These are phyloP conservation scores for Saccharomycopsis synnaedendra DNA, from an alignment of 805 yeast genomes.

Conservation along the genomic window DNA sequence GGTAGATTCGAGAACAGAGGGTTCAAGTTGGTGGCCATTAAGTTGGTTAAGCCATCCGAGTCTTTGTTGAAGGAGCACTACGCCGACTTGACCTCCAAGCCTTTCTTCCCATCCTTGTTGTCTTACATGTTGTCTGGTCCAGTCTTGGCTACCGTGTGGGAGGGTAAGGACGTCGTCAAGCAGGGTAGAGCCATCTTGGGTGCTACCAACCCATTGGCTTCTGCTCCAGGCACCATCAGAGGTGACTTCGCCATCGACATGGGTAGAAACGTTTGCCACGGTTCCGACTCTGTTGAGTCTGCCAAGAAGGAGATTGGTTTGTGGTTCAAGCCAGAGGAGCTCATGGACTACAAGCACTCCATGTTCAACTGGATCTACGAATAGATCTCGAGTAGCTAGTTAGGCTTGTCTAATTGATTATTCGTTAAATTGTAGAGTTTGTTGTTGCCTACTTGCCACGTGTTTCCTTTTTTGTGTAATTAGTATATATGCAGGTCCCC, in stretches of 20 bases:
- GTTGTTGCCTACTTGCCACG: too few species aligned
- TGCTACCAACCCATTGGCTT: slow-evolving; percentile 96
- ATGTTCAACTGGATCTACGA: slow-evolving; percentile 89
- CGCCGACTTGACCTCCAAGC: slow-evolving; percentile 89
- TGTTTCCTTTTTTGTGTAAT: too few species aligned
- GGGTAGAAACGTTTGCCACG: slow-evolving; percentile 99
- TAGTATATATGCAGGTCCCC: too few species aligned
- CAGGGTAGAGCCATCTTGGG: slow-evolving; percentile 97
- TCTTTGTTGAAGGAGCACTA: slow-evolving; percentile 84
- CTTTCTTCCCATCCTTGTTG: slow-evolving; percentile 95
- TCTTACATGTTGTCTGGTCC: slow-evolving; percentile 98
- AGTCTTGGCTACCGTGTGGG: slow-evolving; percentile 98
- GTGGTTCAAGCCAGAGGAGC: slow-evolving; percentile 98
- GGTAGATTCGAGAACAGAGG: slow-evolving; percentile 96
- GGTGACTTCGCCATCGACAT: slow-evolving; percentile 97
- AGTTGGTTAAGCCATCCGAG: slow-evolving; percentile 83
- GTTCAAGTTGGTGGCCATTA: slow-evolving; percentile 92
- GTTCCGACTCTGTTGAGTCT: slow-evolving; percentile 97
- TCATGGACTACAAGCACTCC: slow-evolving; percentile 84
- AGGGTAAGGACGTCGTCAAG: slow-evolving; percentile 98
- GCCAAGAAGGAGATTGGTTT: slow-evolving; percentile 92
- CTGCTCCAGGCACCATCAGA: slow-evolving; percentile 99
- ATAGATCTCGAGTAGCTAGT: slow-evolving; percentile 27
- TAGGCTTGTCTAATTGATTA: not conserved
- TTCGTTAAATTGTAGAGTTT: not conserved